phyloP scores from a whole-genome alignment of 805 yeast species.

The Zygosaccharomyces kombuchaensis region DNA sequence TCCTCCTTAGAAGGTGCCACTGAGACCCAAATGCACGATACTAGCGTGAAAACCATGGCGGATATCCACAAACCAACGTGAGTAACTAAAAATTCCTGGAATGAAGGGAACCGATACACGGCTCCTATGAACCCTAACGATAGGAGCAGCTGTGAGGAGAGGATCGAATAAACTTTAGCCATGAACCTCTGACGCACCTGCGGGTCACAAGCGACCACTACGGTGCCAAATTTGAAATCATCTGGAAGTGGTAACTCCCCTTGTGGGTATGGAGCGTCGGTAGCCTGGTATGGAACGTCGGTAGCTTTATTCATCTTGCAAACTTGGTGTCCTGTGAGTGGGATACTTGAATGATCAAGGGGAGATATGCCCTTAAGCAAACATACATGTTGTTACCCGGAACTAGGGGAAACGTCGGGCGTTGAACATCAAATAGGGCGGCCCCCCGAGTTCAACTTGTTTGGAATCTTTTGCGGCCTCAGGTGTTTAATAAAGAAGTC shows the following conservation, averaged over 20 bases:
- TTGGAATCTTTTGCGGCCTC: no score
- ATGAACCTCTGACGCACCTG: conserved; percentile 71
- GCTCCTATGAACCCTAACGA: conserved; percentile 44
- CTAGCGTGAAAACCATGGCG: conserved; percentile 55
- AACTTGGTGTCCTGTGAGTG: not conserved
- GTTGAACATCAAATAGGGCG: no score
- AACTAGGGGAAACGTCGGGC: no score
- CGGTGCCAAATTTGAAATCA: conserved; percentile 77
- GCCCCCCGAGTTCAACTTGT: no score
- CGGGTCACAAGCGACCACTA: conserved; percentile 72
- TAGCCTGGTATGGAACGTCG: not conserved
- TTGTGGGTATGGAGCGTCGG: conserved; percentile 6
- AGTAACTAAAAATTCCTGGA: conserved; percentile 47
- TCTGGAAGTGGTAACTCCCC: conserved; percentile 42
- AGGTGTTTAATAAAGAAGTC: no score
- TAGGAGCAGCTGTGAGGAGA: conserved; percentile 56
- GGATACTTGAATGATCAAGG: no score
- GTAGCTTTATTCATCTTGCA: conserved; percentile 2
- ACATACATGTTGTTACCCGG: no score
- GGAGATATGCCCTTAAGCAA: no score
- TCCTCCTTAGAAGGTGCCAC: conserved; percentile 67
- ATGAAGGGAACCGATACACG: conserved; percentile 16
- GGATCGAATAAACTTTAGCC: conserved; percentile 72
- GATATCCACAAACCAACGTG: conserved; percentile 58
- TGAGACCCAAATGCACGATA: conserved; percentile 58